phyloP scores from a whole-genome alignment of 2,329 filamentous ascomycete genomes.

The Metarhizium anisopliae region DNA sequence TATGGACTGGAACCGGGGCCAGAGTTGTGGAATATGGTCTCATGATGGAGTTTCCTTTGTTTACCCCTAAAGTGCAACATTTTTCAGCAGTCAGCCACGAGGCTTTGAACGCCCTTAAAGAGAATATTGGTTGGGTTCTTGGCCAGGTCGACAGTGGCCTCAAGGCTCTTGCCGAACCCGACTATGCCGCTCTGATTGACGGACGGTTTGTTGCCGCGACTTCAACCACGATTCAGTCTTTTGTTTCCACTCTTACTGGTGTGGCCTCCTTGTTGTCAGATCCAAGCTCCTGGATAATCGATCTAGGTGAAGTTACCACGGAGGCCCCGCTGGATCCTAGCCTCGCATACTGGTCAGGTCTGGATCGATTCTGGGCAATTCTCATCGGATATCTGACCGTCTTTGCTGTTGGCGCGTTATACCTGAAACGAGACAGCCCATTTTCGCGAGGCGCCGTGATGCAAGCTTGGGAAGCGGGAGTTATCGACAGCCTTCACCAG shows the following conservation, averaged over 20 bases:
- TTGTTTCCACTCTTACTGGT: slow-evolving; percentile 12
- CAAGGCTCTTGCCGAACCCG: slow-evolving; percentile 36
- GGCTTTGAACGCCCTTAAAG: slow-evolving; percentile 53
- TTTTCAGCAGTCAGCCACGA: slow-evolving; percentile 71
- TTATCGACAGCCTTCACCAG: slow-evolving; percentile 81
- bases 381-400: slow-evolving; percentile 73
- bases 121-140: slow-evolving; percentile 34
- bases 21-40: slow-evolving; percentile 42
- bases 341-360: slow-evolving; percentile 58
- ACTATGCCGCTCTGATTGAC: slow-evolving; percentile 20
- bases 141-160: slow-evolving; percentile 25
- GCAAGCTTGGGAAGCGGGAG: slow-evolving; percentile 61
- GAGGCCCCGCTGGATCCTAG: slow-evolving; percentile 39
- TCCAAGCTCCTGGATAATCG: slow-evolving; percentile 50
- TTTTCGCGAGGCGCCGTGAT: slow-evolving; percentile 50
- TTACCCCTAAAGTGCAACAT: slow-evolving; percentile 58
- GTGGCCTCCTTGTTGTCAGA: slow-evolving; percentile 25
- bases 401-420: slow-evolving; percentile 65
- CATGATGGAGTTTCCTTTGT: slow-evolving; percentile 39
- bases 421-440: slow-evolving; percentile 64
- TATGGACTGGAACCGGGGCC: slow-evolving; percentile 33
- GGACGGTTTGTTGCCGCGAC: slow-evolving; percentile 7
- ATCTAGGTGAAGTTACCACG: slow-evolving; percentile 35
- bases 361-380: slow-evolving; percentile 63
- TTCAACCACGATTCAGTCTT: slow-evolving; percentile 2